Evolutionary conservation across 805 yeast genomes (phyloP), one percentile per base, ranked within the genome.

Genomic region (Candida schatavii): DNA sequence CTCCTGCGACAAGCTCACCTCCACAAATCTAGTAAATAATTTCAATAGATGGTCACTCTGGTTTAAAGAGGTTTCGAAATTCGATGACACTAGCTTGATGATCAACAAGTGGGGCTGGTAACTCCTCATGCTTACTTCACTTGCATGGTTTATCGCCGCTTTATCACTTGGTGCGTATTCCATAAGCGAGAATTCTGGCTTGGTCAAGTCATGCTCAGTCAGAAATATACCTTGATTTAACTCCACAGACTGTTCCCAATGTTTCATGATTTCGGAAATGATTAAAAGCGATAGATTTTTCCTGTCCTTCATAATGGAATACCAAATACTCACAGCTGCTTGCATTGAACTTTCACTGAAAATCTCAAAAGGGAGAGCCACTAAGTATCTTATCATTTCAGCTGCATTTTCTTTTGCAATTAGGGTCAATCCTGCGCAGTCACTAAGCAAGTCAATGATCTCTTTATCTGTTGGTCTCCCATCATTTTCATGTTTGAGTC

Each of bases 131-230:
- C 82, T 80, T 2, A 58, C 48, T 2, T 63, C 59, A 0, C 88
- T 80, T 26, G 68, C 63, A 45, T 75, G 78, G 41, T 77, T 76
- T 5, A 83, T 72, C 5, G 69, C 72, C 35, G 70, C 68, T 49
- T 80, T 82, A 62, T 85, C 82, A 35, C 95, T 81, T 9, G 99
- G 97, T 1, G 89, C 67, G 53, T 93, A 93, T 48, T 87, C 93
- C 99, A 93, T 93, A 39, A 71, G 74, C 48, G 77, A 65, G 59
- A 71, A 83, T 42, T 83, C 86, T 19, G 91, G 83, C 42, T 72
- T 66, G 0, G 52, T 54, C 5, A 78, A 57, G 57, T 89, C 95
- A 48, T 65, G 64, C 4, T 62, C 52, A 3, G 66, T 70, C 5
- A 83, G 76, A 59, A 77, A 90, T 9, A 91, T 59, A 3, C 98